These are phyloP conservation scores for Fraxinus dipetala DNA, from an alignment of 305 asterid species.

Conservation along the genomic window DNA sequence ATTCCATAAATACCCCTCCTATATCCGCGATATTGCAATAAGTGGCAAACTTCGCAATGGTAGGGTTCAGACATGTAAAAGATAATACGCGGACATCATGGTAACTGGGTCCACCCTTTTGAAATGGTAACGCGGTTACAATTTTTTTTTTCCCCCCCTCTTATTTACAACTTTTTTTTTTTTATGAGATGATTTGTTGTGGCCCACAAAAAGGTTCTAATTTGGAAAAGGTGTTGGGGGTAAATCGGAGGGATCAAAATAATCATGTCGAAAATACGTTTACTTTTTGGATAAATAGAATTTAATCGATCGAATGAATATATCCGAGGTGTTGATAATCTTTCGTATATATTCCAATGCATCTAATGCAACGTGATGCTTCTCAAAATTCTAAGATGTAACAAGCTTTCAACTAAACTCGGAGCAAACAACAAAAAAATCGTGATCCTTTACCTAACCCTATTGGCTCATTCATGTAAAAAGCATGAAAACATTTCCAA, in stretches of 20 bases:
- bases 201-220: background rate
- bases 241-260: background rate
- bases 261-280: background rate
- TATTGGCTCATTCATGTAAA: background rate
- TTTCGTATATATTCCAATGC: background rate
- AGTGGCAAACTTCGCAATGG: background rate
- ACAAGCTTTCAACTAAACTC: background rate
- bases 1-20: constrained; percentile 26
- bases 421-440: background rate
- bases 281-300: background rate
- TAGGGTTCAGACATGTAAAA: constrained; percentile 10
- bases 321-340: too few relatives aligned
- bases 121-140: constrained; percentile 25
- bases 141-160: background rate
- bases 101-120: constrained; percentile 8
- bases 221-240: background rate
- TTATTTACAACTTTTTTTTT: background rate
- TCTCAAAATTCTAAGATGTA: background rate
- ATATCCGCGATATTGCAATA: constrained; percentile 12
- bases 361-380: background rate
- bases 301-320: background rate
- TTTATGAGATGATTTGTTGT: background rate
- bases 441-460: background rate
- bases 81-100: background rate
- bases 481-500: background rate